A percentile compares a stretch with the other conserved stretches of the same genome.
phyloP scores from a whole-genome alignment of 305 asterid genomes.

The Ilex paraguariensis region DNA sequence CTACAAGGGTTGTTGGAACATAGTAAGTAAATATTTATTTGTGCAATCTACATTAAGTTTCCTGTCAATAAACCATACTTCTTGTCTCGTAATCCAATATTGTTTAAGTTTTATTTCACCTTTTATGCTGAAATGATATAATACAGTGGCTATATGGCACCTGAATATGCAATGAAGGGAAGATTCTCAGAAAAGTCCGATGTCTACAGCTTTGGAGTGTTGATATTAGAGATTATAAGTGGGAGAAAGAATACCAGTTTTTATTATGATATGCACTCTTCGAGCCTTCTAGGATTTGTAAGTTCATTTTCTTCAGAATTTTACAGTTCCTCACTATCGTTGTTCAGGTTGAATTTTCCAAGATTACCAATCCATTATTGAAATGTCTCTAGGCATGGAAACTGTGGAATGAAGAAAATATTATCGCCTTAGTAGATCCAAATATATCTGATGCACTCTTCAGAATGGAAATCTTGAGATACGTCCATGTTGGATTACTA shows the following conservation, averaged over 20 bases:
- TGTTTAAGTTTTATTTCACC: no score
- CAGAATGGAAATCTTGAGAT: slow-evolving; percentile 12
- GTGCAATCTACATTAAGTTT: not conserved
- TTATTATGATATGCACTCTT: slow-evolving; percentile 7
- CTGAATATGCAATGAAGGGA: no score
- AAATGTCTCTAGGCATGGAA: slow-evolving; percentile 22
- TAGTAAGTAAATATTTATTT: slow-evolving; percentile 6
- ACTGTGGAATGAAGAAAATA: slow-evolving; percentile 13
- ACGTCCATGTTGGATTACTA: slow-evolving; percentile 19
- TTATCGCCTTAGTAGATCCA: slow-evolving; percentile 8
- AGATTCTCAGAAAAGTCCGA: slow-evolving; percentile 33
- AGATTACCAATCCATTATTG: no score
- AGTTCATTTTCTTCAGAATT: not conserved
- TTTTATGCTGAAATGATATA: not conserved
- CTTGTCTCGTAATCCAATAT: not conserved
- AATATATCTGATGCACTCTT: slow-evolving; percentile 2
- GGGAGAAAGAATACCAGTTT: slow-evolving; percentile 25
- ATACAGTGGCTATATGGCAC: slow-evolving; percentile 27
- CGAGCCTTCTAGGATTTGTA: slow-evolving; percentile 29
- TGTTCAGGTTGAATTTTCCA: not conserved
- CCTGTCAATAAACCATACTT: not conserved
- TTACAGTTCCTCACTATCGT: not conserved
- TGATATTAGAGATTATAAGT: slow-evolving; percentile 25
- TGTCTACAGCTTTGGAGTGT: slow-evolving; percentile 28
- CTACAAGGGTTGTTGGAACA: slow-evolving; percentile 19